phyloP scores from a whole-genome alignment of 2,329 filamentous ascomycete genomes.

The Penicillium sp. region DNA sequence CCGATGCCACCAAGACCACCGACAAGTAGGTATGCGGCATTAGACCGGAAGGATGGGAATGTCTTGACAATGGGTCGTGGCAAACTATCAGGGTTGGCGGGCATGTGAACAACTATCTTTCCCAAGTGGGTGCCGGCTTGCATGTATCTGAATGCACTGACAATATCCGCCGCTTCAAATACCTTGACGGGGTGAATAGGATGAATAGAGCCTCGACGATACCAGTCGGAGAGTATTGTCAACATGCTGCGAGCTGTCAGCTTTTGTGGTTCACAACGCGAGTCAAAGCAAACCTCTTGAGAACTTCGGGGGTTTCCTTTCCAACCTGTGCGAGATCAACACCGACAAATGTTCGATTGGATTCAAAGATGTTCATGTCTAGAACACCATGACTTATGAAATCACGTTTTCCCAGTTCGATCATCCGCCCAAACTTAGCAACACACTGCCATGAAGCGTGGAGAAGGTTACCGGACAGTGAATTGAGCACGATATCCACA shows the following conservation, averaged over 20 bases:
- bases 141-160: slow-evolving; percentile 19
- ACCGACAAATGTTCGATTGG: slow-evolving; percentile 14
- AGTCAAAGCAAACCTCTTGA: neutral
- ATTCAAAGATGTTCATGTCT: slow-evolving; percentile 11
- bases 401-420: slow-evolving; percentile 28
- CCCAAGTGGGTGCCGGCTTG: slow-evolving; percentile 20
- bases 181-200: slow-evolving; percentile 8
- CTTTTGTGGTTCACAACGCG: neutral
- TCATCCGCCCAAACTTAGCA: slow-evolving; percentile 26
- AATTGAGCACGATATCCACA: slow-evolving; percentile 29
- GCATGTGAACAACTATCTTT: slow-evolving; percentile 16
- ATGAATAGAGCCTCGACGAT: slow-evolving; percentile 1
- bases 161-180: slow-evolving; percentile 5
- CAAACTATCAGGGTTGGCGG: neutral
- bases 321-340: slow-evolving; percentile 13
- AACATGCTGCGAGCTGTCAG: neutral
- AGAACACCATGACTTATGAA: slow-evolving; percentile 18
- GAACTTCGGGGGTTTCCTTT: neutral
- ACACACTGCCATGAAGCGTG: slow-evolving; percentile 31
- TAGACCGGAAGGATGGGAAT: neutral
- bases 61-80: neutral
- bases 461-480: slow-evolving; percentile 23
- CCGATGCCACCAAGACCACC: slow-evolving; percentile 19
- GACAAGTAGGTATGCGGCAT: slow-evolving; percentile 9
- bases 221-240: slow-evolving; percentile 6